phyloP scores from a whole-genome alignment of 129 eudicot genomes.

The Solidago caesia region DNA sequence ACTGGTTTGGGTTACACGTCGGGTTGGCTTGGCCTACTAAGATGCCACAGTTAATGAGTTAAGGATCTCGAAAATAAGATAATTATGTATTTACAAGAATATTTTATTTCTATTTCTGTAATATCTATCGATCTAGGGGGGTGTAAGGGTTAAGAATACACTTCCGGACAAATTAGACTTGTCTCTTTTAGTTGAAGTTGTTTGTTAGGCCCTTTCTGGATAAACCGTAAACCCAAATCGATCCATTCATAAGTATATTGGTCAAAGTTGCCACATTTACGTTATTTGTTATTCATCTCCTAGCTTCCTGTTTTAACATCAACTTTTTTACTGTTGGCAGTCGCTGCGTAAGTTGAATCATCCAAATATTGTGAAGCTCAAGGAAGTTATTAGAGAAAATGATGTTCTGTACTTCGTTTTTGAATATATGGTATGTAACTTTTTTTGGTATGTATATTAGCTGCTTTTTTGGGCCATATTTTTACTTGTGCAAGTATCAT shows the following conservation, averaged over 20 bases:
- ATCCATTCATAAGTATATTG: not conserved
- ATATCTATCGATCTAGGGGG: not conserved
- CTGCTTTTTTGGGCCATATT: not conserved
- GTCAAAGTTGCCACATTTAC: not conserved
- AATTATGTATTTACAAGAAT: not conserved
- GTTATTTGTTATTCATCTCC: not conserved
- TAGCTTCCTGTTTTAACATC: slow-evolving; percentile 11
- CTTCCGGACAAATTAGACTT: not conserved
- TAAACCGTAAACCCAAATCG: not conserved
- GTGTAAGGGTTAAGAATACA: not conserved
- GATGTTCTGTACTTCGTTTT: slow-evolving; percentile 76
- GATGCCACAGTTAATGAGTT: not conserved
- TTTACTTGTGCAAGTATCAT: not conserved
- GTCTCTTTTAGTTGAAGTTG: not conserved
- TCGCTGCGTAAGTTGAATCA: slow-evolving; percentile 85
- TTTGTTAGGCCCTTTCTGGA: not conserved
- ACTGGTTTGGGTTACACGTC: not conserved
- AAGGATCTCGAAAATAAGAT: not conserved
- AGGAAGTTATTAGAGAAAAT: slow-evolving; percentile 85
- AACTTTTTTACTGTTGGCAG: slow-evolving; percentile 38
- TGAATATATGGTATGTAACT: slow-evolving; percentile 69
- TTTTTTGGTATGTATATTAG: slow-evolving; percentile 12
- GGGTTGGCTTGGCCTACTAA: not conserved
- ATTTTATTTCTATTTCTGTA: not conserved
- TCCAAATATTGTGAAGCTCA: slow-evolving; percentile 88